Base-by-base conservation (phyloP, 163 green algal genomes). In the Chlorella variabilis region DNA sequence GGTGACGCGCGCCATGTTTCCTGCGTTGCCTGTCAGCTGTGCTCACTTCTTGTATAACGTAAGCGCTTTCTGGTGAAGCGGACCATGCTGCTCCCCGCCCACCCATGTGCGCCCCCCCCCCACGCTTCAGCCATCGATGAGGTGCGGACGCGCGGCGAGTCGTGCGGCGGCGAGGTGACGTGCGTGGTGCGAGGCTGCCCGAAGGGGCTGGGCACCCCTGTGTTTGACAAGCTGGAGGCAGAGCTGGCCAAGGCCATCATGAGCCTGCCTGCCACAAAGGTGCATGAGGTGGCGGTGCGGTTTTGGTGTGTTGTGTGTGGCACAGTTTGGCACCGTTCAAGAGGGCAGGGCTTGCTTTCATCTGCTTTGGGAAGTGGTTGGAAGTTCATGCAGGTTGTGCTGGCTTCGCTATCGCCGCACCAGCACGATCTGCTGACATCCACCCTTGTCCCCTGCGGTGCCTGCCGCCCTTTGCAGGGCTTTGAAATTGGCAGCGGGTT, bases 401-500 rank as follows among this genome's bases (percentile, higher is more conserved):
- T n/a, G n/a, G n/a, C n/a, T n/a, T n/a, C n/a, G n/a, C n/a, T n/a
- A n/a, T n/a, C n/a, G n/a, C n/a, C n/a, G n/a, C n/a, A n/a, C n/a
- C n/a, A n/a, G n/a, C n/a, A n/a, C n/a, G n/a, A n/a, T n/a, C n/a
- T n/a, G n/a, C n/a, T n/a, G n/a, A n/a, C n/a, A n/a, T n/a, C n/a
- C n/a, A n/a, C n/a, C 27, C 58, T 36, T 31, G 20, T 23, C 23
- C n/a, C 27, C 58, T 18, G 58, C 58, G 58, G 25, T 31, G 4
- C 27, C 11, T 17, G 58, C 58, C 33, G 58, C 45, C n/a, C n/a
- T 45, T 49, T 77, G 51, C 94, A 98, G 93, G 96, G 96, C 49
- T 98, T 99, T 92, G 97, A 99, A 91, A 98, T 99, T 82, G 97
- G 97, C 75, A 97, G 91, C 75, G 97, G 97, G 13, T 99, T 99